A percentile compares a stretch with the other conserved stretches of the same genome.
These are phyloP conservation scores for Physcia stellaris DNA, from an alignment of 495 filamentous ascomycete genomes.

Conservation along the genomic window DNA sequence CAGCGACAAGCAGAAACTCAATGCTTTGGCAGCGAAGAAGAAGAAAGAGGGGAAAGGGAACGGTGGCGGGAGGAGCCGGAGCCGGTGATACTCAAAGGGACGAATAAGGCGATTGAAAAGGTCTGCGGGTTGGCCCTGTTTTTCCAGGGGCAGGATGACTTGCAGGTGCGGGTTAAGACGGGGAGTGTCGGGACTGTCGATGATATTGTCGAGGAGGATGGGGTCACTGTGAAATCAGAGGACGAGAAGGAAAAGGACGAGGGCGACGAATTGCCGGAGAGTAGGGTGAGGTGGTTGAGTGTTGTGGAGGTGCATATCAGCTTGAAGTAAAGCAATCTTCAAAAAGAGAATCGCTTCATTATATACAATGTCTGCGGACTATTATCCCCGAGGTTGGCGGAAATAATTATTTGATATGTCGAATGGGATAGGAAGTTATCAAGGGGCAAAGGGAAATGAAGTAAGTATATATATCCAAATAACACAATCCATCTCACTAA, in stretches of 20 bases:
- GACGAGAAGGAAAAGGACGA: constrained; percentile 6
- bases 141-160: constrained; percentile 46
- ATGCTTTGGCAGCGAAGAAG: constrained; percentile 2
- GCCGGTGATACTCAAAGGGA: constrained; percentile 63
- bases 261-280: constrained; percentile 38
- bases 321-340: constrained; percentile 17
- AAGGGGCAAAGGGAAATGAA: too few relatives aligned
- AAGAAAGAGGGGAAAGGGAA: constrained; percentile 6
- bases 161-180: constrained; percentile 43
- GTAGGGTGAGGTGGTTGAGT: constrained; percentile 49
- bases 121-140: constrained; percentile 48
- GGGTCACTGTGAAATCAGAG: constrained; percentile 13
- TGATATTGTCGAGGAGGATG: constrained; percentile 43
- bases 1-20: constrained; percentile 15
- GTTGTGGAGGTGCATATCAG: constrained; percentile 51
- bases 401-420: too few relatives aligned
- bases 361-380: too few relatives aligned
- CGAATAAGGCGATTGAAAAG: constrained; percentile 65
- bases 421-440: too few relatives aligned
- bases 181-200: constrained; percentile 56
- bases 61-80: constrained; percentile 22
- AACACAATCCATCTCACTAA: too few relatives aligned
- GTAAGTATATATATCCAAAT: too few relatives aligned
- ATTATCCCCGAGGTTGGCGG: too few relatives aligned
- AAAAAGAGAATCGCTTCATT: too few relatives aligned